Evolutionary conservation across 2,329 filamentous ascomycete species (phyloP), one percentile per base, ranked within the genome.

Genomic region (Xylariales sp.): DNA sequence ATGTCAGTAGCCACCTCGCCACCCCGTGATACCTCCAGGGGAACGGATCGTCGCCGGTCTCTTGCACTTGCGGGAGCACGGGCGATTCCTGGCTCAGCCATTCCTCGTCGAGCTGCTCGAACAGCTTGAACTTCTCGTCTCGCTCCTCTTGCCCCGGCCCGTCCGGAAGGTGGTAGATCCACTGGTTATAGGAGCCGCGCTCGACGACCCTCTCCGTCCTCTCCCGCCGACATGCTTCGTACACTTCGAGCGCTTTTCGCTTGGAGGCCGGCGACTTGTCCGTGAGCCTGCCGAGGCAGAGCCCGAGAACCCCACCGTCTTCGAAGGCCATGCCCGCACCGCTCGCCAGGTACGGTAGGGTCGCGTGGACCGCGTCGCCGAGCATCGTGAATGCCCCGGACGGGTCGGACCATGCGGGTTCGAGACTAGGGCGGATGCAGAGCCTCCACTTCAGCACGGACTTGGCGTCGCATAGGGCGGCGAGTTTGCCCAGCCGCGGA

Each of bases 301-400:
- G 78, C 0, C 88, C 74, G 3, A 75, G 62, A 5, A 71, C 74
- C 7, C 71, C 85, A 0, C 81, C 87, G 62, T 90, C 88, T 75
- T 90, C 88, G 0, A 90, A 80, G 3, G 85, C 84, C 87, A 89
- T 89, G 1, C 87, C 87, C 0, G 87, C 87, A 1, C 86, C 82
- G 41, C 67, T 75, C 1, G 87, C 86, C 0, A 89, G 80, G 73
- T 91, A 91, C 0, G 89, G 89, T 0, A 91, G 80, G 0, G 87
- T 90, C 0, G 89, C 88, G 69, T 91, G 69, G 18, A 69, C 67
- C 4, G 69, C 86, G 72, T 91, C 89, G 0, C 89, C 89, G 0
- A 91, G 80, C 73, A 91, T 83, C 0, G 86, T 85, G 72, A 89
- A 89, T 0, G 85, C 79, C 0, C 83, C 87, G 0, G 82, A 85